Evolutionary conservation across 1,139 yeast genomes (phyloP), one percentile per base, ranked within the genome.

Genomic region (Debaryomycetaceae sp.): DNA sequence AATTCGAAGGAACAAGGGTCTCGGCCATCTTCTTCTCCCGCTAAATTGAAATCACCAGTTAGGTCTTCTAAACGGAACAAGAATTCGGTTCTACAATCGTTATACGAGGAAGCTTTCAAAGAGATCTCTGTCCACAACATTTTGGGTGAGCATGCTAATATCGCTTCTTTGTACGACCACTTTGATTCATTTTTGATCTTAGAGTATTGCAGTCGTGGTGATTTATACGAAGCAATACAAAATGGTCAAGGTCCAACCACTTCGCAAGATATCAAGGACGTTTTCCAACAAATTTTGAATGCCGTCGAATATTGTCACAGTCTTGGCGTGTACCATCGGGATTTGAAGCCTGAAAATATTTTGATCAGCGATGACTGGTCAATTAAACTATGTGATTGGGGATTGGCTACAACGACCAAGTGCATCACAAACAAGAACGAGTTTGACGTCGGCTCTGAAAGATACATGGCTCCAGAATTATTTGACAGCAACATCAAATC

Each of bases 381-480:
- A 30, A 83, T 89, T 56, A 88, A 87, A 60, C 70, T 89, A 44
- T 88, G 96, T 45, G 97, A 89, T 67, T 89, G 96, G 93, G 97
- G 97, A 3, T 72, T 89, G 56, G 96, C 96, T 2, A 85, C 97
- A 2, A 81, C 86, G 14, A 70, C 76, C 30, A 68, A 70, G 43
- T 67, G 68, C 39, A 83, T 90, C 56, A 67, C 78, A 37, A 62
- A 71, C 51, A 59, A 56, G 36, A 61, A 57, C 42, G 97, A 91
- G 57, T 87, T 90, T 62, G 97, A 91, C 52, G 87, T 91, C 47
- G 99, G 99, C 23, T 83, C 93, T 41, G 97, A 91, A 64, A 75
- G 97, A 49, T 93, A 93, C 65, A 93, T 93, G 99, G 96, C 98
- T 0, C 99, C 99, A 0, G 99, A 93, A 61, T 71, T 91, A 44